phyloP scores from a whole-genome alignment of 2,329 filamentous ascomycete species.

The Atkinsonella texensis region DNA sequence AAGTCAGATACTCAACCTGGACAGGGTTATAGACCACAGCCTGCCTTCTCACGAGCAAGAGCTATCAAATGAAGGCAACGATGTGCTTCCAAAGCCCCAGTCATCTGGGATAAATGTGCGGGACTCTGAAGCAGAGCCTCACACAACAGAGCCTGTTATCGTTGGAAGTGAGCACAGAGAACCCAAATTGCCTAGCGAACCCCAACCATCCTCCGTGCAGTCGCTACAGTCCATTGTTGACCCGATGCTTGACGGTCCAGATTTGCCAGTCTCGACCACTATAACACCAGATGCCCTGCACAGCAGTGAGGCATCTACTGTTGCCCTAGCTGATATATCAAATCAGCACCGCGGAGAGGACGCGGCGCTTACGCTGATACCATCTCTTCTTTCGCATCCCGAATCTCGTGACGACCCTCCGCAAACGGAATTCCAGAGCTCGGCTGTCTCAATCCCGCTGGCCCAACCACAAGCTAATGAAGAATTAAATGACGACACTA shows the following conservation, averaged over 20 bases:
- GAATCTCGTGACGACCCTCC: conserved; percentile 7
- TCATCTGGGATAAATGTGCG: neutral
- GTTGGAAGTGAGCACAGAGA: conserved; percentile 1
- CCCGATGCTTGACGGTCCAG: conserved; percentile 10
- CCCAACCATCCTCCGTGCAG: conserved; percentile 11
- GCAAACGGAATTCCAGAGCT: conserved; percentile 10
- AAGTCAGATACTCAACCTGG: conserved; percentile 9
- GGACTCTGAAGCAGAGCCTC: neutral
- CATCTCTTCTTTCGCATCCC: conserved; percentile 11
- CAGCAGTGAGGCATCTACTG: conserved; percentile 17
- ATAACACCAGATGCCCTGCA: conserved; percentile 12
- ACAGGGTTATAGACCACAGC: conserved; percentile 2
- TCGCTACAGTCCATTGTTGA: conserved; percentile 12
- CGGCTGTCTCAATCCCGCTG: conserved; percentile 15
- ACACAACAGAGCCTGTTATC: neutral
- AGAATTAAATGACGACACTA: conserved; percentile 12
- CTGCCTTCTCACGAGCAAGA: neutral
- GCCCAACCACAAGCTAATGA: conserved; percentile 14
- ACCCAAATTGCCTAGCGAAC: conserved; percentile 1
- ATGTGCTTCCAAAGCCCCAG: neutral
- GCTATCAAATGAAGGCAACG: neutral
- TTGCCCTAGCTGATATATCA: conserved; percentile 28
- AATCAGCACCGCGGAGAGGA: conserved; percentile 15
- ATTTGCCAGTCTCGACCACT: conserved; percentile 9
- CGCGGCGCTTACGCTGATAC: conserved; percentile 11